Evolutionary conservation across 192 early-diverging fungal genomes (phyloP), one percentile per base, ranked within the genome.

Genomic region (Coemansia sp.): DNA sequence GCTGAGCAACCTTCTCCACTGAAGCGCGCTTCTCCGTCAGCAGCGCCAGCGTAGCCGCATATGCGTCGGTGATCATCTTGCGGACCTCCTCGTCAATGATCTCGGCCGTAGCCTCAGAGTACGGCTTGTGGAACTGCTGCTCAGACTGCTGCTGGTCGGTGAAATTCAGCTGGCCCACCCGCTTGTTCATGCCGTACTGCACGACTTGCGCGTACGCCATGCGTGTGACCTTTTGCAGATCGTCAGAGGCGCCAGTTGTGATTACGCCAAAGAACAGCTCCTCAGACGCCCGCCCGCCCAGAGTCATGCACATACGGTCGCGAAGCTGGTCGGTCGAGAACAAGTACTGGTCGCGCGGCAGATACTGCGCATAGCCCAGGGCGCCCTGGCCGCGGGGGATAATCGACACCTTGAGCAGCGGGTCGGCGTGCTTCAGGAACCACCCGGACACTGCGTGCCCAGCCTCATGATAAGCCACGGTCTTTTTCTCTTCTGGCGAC

Each of bases 391-490:
- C 95, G 62, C 97, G 89, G 33, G 97, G 97, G 68, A 99, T 99
- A 67, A 99, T 98, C 50, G 93, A 95, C 6, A 99, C 97, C 83
- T 97, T 97, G 42, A 99, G 82, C 44, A 99, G 78, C 17, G 97
- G 97, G 79, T 96, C 91, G 0, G 97, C 95, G 62, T 95, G 88
- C 61, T 95, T 85, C 56, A 99, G 82, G 69, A 92, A 99, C 97
- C 97, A 99, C 29, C 97, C 97, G 12, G 90, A 92, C 56, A 99
- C 93, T 27, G 97, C 97, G 70, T 99, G 97, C 0, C 97, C 97
- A 15, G 97, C 97, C 83, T 99, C 97, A 78, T 99, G 97, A 76
- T 99, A 95, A 8, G 97, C 97, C 35, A 99, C 95, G 21, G 93
- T 96, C 85, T 91, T 96, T 86, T 99, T 99, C 82, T 99, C 97